Conservation (phyloP, 2,329 filamentous ascomycete species). For the Colletotrichum scovillei region DNA sequence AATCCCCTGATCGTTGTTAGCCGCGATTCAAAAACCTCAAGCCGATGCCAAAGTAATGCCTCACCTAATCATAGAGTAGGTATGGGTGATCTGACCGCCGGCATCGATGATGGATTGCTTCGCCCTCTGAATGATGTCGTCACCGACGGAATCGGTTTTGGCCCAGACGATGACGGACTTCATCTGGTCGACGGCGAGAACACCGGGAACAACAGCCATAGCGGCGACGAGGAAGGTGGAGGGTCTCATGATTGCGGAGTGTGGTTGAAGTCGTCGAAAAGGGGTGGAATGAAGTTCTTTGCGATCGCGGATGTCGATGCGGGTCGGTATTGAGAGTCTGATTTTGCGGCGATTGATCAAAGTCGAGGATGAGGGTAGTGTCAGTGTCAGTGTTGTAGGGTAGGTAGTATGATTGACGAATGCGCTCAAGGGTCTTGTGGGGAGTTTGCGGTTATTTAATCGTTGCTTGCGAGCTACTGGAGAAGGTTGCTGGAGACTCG, state of each 20-base stretch:
- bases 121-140: constrained; percentile 75
- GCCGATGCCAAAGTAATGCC: constrained; percentile 40
- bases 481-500: constrained; percentile 20
- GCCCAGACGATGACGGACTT: constrained; percentile 86
- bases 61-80: constrained; percentile 77
- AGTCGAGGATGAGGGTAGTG: constrained; percentile 5
- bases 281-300: background rate
- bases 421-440: constrained; percentile 3
- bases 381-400: constrained; percentile 8
- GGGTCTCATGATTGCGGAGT: constrained; percentile 70
- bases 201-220: constrained; percentile 68
- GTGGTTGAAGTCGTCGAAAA: background rate
- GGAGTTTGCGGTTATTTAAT: constrained; percentile 30
- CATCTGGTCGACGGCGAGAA: constrained; percentile 71
- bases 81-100: constrained; percentile 83
- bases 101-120: constrained; percentile 77
- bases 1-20: constrained; percentile 72
- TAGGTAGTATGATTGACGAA: constrained; percentile 1
- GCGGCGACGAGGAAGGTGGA: constrained; percentile 63
- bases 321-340: background rate
- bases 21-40: background rate
- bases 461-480: constrained; percentile 17
- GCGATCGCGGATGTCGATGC: background rate
- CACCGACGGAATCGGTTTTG: constrained; percentile 71
- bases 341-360: constrained; percentile 12